These are phyloP conservation scores for Xylaria sp. DNA, from an alignment of 2,329 filamentous ascomycete species.

Conservation along the genomic window DNA sequence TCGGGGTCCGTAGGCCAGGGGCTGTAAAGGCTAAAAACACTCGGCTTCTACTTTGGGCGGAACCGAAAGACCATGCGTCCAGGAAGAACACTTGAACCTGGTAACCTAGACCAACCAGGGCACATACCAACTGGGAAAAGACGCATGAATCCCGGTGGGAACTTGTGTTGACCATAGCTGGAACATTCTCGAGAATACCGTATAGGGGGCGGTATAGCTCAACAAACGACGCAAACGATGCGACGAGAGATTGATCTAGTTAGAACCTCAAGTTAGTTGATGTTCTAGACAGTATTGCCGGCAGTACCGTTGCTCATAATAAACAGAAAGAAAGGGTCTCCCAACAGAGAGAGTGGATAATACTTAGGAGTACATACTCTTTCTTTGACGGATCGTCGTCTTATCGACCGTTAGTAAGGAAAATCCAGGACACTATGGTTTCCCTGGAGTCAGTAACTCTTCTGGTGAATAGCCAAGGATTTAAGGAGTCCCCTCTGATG, in stretches of 20 bases:
- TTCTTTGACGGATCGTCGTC: slow-evolving; percentile 59
- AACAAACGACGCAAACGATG: slow-evolving; percentile 74
- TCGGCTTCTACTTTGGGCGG: slow-evolving; percentile 68
- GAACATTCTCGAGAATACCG: slow-evolving; percentile 78
- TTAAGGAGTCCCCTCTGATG: too few relatives aligned
- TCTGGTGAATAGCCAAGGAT: too few relatives aligned
- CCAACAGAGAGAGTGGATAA: background rate
- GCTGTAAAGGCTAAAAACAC: slow-evolving; percentile 76
- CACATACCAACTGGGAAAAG: slow-evolving; percentile 74
- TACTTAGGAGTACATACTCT: slow-evolving; percentile 46
- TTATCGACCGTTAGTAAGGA: slow-evolving; percentile 66
- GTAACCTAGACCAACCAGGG: slow-evolving; percentile 77
- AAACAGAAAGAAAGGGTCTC: background rate
- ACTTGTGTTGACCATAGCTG: slow-evolving; percentile 62
- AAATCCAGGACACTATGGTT: slow-evolving; percentile 69
- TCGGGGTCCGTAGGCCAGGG: slow-evolving; percentile 64
- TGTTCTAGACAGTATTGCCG: too few relatives aligned
- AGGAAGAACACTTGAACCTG: slow-evolving; percentile 71
- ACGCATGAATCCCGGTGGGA: slow-evolving; percentile 63
- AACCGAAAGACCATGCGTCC: slow-evolving; percentile 73
- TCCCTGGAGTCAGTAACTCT: too few relatives aligned
- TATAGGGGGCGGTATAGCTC: slow-evolving; percentile 79
- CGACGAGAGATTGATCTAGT: slow-evolving; percentile 72
- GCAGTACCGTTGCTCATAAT: background rate
- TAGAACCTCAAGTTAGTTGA: background rate